Evolutionary conservation across 805 yeast species (phyloP), one percentile per base, ranked within the genome.

Genomic region (Teunomyces kruisii): DNA sequence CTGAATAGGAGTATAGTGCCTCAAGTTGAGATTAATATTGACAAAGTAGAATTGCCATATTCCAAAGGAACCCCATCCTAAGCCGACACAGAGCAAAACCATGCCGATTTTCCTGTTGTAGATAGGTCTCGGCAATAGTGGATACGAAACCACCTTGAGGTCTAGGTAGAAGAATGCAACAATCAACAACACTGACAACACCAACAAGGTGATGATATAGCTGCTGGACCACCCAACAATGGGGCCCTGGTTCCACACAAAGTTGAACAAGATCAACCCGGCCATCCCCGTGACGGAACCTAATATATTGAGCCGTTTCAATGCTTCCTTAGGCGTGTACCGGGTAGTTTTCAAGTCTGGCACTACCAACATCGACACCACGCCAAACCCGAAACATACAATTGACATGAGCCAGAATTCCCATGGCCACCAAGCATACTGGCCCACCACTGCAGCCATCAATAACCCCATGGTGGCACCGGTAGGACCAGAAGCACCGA

Each of bases 41-140:
- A 78, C 81, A 47, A 76, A 76, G 61, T 83, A 86, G 55, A 70
- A 84, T n/a, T 82, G 68, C 82, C 86, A 84, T 22, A 84, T 70
- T 2, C 92, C 90, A 65, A 86, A 86, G 14, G 86, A 76, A 1
- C 88, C 84, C 94, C 94, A 86, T 0, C 92, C 92, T 5, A 80
- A 64, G 2, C 79, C 70, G 29, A 84, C 65, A 33, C 79, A 70
- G 1, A 64, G 53, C 35, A 86, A 63, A 1, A 83, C 78, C 46
- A 81, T 57, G 0, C 75, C 68, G 17, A 75, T 70, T 37, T 76
- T 72, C 6, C 61, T 44, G 41, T 69, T 71, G 58, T 83, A 68
- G 1, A 76, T 72, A 1, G 71, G 67, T 8, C 57, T 52, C 2
- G 89, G 90, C 6, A 84, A 54, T 12, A 84, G 58, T 9, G 89